phyloP scores from a whole-genome alignment of 1,284 basidiomycete species.

The Schizophyllum amplum region DNA sequence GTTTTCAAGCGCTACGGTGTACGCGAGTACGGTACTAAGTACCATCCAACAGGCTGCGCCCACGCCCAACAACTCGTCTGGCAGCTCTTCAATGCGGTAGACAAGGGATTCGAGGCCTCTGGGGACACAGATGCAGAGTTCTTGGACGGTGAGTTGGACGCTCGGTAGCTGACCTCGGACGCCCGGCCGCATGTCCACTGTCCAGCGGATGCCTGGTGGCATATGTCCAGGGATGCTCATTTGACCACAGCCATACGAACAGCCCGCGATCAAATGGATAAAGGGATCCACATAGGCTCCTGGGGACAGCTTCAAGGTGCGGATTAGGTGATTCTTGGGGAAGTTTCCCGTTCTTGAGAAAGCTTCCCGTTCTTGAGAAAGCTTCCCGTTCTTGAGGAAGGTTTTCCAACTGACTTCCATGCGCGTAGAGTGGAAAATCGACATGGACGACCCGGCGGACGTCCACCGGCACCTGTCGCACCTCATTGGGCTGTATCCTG shows the following conservation, averaged over 20 bases:
- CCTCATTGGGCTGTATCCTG: slow-evolving; percentile 66
- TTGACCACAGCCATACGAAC: slow-evolving; percentile 32
- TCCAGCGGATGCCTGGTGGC: too few species aligned
- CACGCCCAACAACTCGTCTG: slow-evolving; percentile 67
- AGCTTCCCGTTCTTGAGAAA: background rate
- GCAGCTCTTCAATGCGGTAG: slow-evolving; percentile 63
- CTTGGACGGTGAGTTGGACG: slow-evolving; percentile 40
- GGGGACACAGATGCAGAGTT: slow-evolving; percentile 61
- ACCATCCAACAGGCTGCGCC: slow-evolving; percentile 50
- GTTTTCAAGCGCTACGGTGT: too few species aligned
- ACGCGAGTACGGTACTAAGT: background rate
- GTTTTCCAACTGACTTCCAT: background rate
- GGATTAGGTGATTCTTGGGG: background rate
- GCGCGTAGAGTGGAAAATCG: slow-evolving; percentile 65
- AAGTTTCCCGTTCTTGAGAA: background rate
- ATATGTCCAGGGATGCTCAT: too few species aligned
- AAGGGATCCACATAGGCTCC: slow-evolving; percentile 62
- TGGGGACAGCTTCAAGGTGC: slow-evolving; percentile 74
- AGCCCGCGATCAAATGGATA: slow-evolving; percentile 59
- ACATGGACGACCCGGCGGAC: slow-evolving; percentile 55
- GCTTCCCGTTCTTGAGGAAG: background rate
- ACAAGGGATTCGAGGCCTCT: slow-evolving; percentile 57
- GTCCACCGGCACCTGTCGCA: slow-evolving; percentile 71
- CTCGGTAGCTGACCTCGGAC: too few species aligned
- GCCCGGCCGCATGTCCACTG: too few species aligned